Evolutionary conservation across 2,329 filamentous ascomycete genomes (phyloP), one percentile per base, ranked within the genome.

Genomic region (Didymella lethalis): DNA sequence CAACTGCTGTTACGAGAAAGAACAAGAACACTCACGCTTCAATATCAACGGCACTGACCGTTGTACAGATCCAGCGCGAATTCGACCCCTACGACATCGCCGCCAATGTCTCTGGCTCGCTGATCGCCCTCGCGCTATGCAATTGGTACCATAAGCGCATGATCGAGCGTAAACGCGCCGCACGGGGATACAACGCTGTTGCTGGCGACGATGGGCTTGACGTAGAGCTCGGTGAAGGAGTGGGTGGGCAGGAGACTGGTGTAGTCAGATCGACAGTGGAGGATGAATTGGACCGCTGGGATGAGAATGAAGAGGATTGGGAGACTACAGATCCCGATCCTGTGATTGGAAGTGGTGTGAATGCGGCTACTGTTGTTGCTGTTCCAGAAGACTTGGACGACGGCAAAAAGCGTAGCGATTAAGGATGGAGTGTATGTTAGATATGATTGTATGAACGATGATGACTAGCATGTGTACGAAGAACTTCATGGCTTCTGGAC

Each of bases 111-210:
- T 80, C 91, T 40, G 95, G 95, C 41, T 94, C 90, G 64, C 78
- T 90, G 14, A 80, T 83, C 0, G 93, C 86, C 0, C 75, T 97
- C 20, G 88, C 84, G 0, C 75, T 96, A 20, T 96, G 91, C 75
- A 89, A 88, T 57, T 94, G 91, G 90, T 99, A 99, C 75, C 95
- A 99, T 79, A 90, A 91, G 73, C 89, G 95, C 59, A 98, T 98
- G 93, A 82, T 98, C 38, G 94, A 98, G 77, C 85, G 95, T 62
- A 91, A 90, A 75, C 85, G 93, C 60, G 82, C 87, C 71, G 87
- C 86, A 54, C 90, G 90, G 72, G 86, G 86, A 50, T 96, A 96
- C 71, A 84, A 85, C 52, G 84, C 86, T 7, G 85, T 96, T 6
- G 85, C 90, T 0, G 87, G 86, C 28, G 86, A 86, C 14, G 84